A percentile compares a stretch with the other conserved stretches of the same genome.
Evolutionary conservation across 2,329 filamentous ascomycete genomes (phyloP).

Genomic region (Hypoxylon sp.): DNA sequence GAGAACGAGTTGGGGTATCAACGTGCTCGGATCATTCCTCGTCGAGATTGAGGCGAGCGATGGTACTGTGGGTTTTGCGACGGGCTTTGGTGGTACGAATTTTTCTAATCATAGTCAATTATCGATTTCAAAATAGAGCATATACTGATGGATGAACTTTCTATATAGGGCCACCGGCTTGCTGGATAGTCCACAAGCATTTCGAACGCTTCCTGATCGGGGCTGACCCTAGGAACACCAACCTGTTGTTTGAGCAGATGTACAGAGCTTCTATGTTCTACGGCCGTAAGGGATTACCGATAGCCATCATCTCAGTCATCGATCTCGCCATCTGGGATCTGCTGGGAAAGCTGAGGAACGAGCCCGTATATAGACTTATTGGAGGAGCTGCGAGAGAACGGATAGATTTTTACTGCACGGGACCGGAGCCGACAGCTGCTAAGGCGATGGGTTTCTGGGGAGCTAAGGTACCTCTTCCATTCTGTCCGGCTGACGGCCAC

Average conservation of each 20-base stretch:
- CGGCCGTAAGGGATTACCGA: slow-evolving; percentile 89
- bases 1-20: slow-evolving; percentile 94
- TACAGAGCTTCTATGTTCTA: slow-evolving; percentile 98
- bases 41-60: slow-evolving; percentile 90
- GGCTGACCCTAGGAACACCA: slow-evolving; percentile 90
- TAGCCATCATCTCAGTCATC: slow-evolving; percentile 94
- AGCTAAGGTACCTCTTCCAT: slow-evolving; percentile 90
- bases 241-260: slow-evolving; percentile 96
- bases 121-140: neutral
- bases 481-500: slow-evolving; percentile 88
- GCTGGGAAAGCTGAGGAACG: slow-evolving; percentile 88
- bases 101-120: slow-evolving; percentile 36
- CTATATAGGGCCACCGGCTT: slow-evolving; percentile 80
- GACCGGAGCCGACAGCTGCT: slow-evolving; percentile 84
- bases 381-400: slow-evolving; percentile 88
- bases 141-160: slow-evolving; percentile 24
- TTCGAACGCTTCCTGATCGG: slow-evolving; percentile 93
- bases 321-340: slow-evolving; percentile 95
- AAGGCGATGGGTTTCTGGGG: slow-evolving; percentile 91
- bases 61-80: slow-evolving; percentile 94
- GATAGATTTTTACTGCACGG: slow-evolving; percentile 95
- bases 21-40: slow-evolving; percentile 92
- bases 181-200: slow-evolving; percentile 94
- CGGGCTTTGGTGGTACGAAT: slow-evolving; percentile 82
- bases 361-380: slow-evolving; percentile 95